Evolutionary conservation across 2,329 filamentous ascomycete genomes (phyloP), one percentile per base, ranked within the genome.

Genomic region (Escovopsis sp.): DNA sequence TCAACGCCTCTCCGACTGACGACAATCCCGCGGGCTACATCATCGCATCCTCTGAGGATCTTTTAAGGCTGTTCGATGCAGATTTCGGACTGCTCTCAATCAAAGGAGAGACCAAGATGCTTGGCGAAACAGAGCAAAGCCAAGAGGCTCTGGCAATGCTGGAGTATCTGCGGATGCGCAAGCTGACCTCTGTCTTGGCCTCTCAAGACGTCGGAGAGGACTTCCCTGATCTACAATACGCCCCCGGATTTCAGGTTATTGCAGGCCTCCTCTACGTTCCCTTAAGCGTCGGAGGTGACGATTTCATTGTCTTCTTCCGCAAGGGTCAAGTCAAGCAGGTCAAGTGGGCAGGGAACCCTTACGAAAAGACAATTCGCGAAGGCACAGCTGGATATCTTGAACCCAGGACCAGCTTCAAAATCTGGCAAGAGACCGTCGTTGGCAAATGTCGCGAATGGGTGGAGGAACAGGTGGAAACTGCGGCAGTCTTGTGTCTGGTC

Each of bases 241-340:
- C 72, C 0, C 85, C 84, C 1, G 85, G 86, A 0, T 90, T 94
- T 48, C 68, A 76, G 39, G 61, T 76, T 15, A 72, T 94, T 38
- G 81, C 84, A 0, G 86, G 86, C 0, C 56, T 93, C 33, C 60
- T 94, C 0, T 76, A 92, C 36, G 84, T 94, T 0, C 86, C 86
- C 0, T 60, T 94, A 2, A 87, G 81, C 13, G 65, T 72, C 1
- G 72, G 73, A 2, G 86, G 86, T 1, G 65, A 64, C 21, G 86
- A 94, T 46, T 94, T 94, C 47, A 93, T 94, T 30, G 81, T 86
- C 0, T 92, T 94, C 51, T 92, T 93, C 58, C 72, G 86, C n/a
- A 78, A 69, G 44, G 76, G 78, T 0, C 82, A 87, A 47, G 52
- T 74, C 19, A 79, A 70, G 48, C 78, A 84, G 55, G 83, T 82